Conservation (phyloP, 495 filamentous ascomycete species). For the Acidomyces sp. region DNA sequence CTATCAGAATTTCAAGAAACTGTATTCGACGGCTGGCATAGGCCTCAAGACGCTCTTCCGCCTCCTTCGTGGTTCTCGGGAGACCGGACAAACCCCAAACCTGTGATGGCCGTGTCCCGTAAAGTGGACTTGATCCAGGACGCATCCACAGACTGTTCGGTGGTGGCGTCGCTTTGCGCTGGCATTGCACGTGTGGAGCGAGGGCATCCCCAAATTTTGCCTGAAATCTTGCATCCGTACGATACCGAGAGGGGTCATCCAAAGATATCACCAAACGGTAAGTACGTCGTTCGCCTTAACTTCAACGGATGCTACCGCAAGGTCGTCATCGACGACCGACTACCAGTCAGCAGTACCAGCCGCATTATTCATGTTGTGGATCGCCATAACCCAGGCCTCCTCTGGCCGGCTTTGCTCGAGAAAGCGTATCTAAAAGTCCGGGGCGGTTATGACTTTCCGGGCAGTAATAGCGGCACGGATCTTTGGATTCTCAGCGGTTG, state of each 20-base stretch:
- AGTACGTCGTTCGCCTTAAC: slow-evolving; percentile 81
- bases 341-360: slow-evolving; percentile 61
- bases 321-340: slow-evolving; percentile 81
- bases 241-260: slow-evolving; percentile 43
- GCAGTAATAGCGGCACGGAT: slow-evolving; percentile 95
- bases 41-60: slow-evolving; percentile 47
- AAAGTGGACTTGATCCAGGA: slow-evolving; percentile 82
- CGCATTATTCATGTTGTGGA: slow-evolving; percentile 80
- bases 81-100: slow-evolving; percentile 19
- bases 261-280: slow-evolving; percentile 57
- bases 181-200: slow-evolving; percentile 51
- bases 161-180: slow-evolving; percentile 90
- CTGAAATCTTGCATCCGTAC: slow-evolving; percentile 60
- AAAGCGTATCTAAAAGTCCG: slow-evolving; percentile 96
- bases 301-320: slow-evolving; percentile 89
- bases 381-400: slow-evolving; percentile 55
- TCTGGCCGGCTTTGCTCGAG: slow-evolving; percentile 91
- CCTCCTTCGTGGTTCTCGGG: slow-evolving; percentile 24
- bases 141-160: slow-evolving; percentile 86
- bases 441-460: slow-evolving; percentile 94
- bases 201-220: slow-evolving; percentile 48
- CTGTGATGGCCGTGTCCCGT: slow-evolving; percentile 41
- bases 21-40: slow-evolving; percentile 70
- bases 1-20: slow-evolving; percentile 58
- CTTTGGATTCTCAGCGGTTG: slow-evolving; percentile 82